These are phyloP conservation scores for Cutaneotrichosporon sp. DNA, from an alignment of 1,284 basidiomycete species.

Conservation along the genomic window DNA sequence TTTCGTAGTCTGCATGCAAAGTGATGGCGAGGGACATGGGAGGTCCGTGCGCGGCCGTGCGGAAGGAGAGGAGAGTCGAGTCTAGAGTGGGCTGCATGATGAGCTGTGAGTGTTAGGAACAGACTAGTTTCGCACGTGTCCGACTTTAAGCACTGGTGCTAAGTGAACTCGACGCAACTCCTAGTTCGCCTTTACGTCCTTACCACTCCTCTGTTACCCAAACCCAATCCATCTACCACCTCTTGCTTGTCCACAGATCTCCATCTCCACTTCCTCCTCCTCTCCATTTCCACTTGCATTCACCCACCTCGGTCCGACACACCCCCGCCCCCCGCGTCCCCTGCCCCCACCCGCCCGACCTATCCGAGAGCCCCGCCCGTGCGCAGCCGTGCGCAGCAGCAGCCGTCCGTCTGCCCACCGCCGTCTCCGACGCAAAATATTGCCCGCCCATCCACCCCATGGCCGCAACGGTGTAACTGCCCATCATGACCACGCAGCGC, in stretches of 20 bases:
- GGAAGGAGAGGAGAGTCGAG: background rate
- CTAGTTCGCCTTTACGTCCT: too few relatives aligned
- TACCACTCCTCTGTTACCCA: too few relatives aligned
- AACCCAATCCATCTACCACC: background rate
- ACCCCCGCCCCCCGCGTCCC: background rate
- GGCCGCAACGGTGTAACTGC: constrained; percentile 5
- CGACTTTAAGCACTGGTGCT: background rate
- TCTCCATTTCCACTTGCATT: background rate
- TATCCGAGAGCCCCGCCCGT: background rate
- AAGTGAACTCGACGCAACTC: background rate
- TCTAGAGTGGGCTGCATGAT: too few relatives aligned
- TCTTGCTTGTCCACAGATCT: background rate
- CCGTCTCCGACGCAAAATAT: background rate
- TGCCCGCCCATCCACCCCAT: background rate
- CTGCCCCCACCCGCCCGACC: too few relatives aligned
- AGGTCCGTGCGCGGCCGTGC: too few relatives aligned
- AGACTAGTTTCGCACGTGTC: constrained; percentile 6
- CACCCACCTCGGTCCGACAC: background rate
- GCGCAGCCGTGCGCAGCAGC: background rate
- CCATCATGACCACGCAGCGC: constrained; percentile 16
- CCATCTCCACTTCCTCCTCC: background rate
- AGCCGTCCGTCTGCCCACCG: background rate
- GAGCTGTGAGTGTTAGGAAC: too few relatives aligned
- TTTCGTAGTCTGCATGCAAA: too few relatives aligned
- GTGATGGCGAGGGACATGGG: too few relatives aligned